Conservation (phyloP, 2,329 filamentous ascomycete species). For the Pseudogymnoascus sp. region DNA sequence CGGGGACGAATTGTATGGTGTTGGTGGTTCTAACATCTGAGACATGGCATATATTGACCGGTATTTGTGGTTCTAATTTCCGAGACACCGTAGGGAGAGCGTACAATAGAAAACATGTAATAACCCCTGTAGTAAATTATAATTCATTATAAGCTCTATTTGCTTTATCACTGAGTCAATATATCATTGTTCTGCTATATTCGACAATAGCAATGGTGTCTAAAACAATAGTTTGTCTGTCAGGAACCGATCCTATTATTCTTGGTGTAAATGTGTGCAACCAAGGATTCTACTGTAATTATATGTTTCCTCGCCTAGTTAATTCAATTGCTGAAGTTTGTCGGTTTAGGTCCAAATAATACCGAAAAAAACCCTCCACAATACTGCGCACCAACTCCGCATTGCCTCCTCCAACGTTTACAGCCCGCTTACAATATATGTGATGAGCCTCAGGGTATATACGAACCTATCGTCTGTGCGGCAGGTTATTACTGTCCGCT, state of each 20-base stretch:
- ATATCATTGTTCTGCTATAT: neutral
- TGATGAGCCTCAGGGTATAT: slow-evolving; percentile 21
- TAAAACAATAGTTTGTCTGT: neutral
- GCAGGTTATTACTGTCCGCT: slow-evolving; percentile 42
- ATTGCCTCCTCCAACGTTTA: slow-evolving; percentile 17
- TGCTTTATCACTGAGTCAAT: neutral
- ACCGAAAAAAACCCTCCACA: slow-evolving; percentile 16
- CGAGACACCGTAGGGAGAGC: neutral
- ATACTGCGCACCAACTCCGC: slow-evolving; percentile 21
- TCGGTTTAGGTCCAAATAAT: slow-evolving; percentile 18
- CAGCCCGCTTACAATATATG: slow-evolving; percentile 10
- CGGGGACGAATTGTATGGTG: neutral
- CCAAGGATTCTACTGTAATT: neutral
- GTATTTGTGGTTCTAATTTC: neutral
- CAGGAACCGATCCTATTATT: neutral
- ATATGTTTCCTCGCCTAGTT: neutral
- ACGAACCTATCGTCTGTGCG: slow-evolving; percentile 45
- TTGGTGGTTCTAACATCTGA: neutral
- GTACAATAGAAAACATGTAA: neutral
- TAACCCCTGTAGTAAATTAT: neutral
- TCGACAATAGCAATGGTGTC: neutral
- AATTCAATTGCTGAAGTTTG: neutral
- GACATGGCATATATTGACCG: neutral
- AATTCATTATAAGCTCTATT: neutral
- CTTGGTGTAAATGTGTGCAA: neutral